A percentile compares a stretch with the other conserved stretches of the same genome.
Conservation (phyloP, 2,329 filamentous ascomycete genomes). For the Diaporthe nobilis region DNA sequence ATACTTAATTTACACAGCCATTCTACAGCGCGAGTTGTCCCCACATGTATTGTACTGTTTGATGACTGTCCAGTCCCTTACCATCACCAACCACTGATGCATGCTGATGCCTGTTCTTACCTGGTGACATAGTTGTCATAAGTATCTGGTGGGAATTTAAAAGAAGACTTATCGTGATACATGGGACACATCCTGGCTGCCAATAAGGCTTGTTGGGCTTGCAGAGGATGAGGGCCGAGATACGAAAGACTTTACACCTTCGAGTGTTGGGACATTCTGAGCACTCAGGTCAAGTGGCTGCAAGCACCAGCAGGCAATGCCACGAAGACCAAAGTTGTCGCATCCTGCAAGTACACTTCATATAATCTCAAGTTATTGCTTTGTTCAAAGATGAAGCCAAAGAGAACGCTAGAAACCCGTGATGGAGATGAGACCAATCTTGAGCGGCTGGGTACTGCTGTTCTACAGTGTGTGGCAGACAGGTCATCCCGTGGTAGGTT, state of each 20-base stretch:
- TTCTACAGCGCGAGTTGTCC: background rate
- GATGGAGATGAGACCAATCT: background rate
- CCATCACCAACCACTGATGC: background rate
- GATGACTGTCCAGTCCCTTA: background rate
- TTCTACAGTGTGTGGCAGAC: background rate
- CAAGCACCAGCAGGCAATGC: background rate
- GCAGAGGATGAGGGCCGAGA: too few relatives aligned
- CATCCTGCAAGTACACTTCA: background rate
- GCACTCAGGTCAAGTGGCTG: background rate
- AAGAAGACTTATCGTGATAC: too few relatives aligned
- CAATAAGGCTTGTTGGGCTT: background rate
- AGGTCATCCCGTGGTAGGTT: too few relatives aligned
- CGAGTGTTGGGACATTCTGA: background rate
- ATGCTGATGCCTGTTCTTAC: background rate
- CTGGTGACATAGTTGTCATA: background rate
- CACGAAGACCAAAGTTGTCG: background rate
- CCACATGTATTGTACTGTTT: background rate
- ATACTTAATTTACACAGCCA: too few relatives aligned
- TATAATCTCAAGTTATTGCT: background rate
- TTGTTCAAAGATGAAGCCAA: background rate
- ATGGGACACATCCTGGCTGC: background rate
- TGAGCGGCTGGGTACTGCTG: background rate
- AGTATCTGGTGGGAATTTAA: too few relatives aligned
- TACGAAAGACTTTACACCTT: background rate
- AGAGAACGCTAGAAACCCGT: background rate